A percentile compares a stretch with the other conserved stretches of the same genome.
Evolutionary conservation across 2,329 filamentous ascomycete genomes (phyloP).

Genomic region (Fusarium torulosum): DNA sequence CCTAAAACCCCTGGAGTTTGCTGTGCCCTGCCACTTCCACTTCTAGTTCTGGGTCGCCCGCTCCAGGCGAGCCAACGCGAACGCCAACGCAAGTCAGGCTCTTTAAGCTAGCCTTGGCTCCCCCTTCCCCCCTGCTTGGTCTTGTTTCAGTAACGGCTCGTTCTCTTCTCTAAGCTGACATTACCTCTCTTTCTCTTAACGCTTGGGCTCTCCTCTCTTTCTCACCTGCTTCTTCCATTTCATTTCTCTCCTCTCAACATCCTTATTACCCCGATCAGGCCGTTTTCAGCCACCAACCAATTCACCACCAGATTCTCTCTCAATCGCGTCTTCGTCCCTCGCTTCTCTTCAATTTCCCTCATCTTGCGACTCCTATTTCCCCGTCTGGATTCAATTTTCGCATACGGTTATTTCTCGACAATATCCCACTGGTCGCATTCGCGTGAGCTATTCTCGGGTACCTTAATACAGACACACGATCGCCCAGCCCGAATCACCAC

Average conservation of each 20-base stretch:
- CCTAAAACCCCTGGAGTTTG: constrained; percentile 34
- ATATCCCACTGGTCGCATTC: constrained; percentile 15
- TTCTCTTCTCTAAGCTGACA: constrained; percentile 33
- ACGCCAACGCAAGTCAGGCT: not conserved
- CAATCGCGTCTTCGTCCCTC: constrained; percentile 37
- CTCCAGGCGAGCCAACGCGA: constrained; percentile 7
- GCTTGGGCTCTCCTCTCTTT: constrained; percentile 23
- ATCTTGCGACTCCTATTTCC: constrained; percentile 30
- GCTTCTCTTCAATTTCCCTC: constrained; percentile 27
- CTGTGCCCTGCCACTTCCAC: constrained; percentile 34
- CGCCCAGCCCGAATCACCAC: constrained; percentile 30
- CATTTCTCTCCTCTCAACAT: constrained; percentile 39
- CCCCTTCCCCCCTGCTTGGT: constrained; percentile 20
- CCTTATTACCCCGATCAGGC: constrained; percentile 19
- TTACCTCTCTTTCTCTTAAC: constrained; percentile 34
- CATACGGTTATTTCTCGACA: constrained; percentile 21
- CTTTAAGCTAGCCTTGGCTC: constrained; percentile 7
- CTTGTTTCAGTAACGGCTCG: constrained; percentile 38
- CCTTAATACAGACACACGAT: constrained; percentile 32
- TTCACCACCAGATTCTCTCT: constrained; percentile 14
- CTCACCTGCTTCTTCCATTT: constrained; percentile 31
- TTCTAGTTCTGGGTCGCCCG: not conserved
- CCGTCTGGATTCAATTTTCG: constrained; percentile 21
- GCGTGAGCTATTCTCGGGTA: constrained; percentile 22
- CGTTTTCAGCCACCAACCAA: constrained; percentile 30